These are phyloP conservation scores for Pneumocystis carinii DNA, from an alignment of 1,139 yeast species.

Conservation along the genomic window DNA sequence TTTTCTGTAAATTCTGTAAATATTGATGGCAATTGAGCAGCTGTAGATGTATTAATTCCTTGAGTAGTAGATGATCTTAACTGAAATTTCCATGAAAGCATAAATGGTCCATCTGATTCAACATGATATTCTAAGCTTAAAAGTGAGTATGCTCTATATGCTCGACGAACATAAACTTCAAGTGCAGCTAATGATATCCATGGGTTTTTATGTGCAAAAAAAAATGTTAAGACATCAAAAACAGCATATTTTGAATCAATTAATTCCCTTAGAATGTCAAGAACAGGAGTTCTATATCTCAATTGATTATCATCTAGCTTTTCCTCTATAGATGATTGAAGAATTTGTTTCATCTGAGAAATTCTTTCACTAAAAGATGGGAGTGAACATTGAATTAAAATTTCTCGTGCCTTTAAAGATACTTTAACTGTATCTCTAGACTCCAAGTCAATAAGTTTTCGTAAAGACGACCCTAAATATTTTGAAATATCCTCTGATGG, in stretches of 20 bases:
- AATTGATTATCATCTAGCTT: constrained; percentile 66
- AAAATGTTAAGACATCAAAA: constrained; percentile 86
- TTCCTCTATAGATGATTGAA: constrained; percentile 76
- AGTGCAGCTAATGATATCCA: constrained; percentile 93
- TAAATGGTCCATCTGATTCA: constrained; percentile 39
- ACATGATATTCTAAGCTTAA: constrained; percentile 57
- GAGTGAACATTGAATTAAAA: constrained; percentile 85
- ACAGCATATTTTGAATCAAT: constrained; percentile 93
- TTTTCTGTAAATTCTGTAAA: constrained; percentile 12
- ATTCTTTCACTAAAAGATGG: constrained; percentile 94
- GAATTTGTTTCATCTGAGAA: constrained; percentile 90
- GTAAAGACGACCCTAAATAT: constrained; percentile 55
- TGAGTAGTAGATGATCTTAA: constrained; percentile 55
- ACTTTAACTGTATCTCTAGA: constrained; percentile 85
- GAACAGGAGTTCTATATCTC: constrained; percentile 68
- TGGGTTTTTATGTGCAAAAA: constrained; percentile 67
- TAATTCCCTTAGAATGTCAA: constrained; percentile 69
- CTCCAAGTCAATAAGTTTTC: constrained; percentile 71
- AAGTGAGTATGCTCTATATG: constrained; percentile 88
- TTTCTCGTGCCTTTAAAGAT: constrained; percentile 90
- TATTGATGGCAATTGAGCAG: constrained; percentile 5
- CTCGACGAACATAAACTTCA: constrained; percentile 90
- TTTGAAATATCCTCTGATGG: constrained; percentile 60
- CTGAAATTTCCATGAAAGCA: constrained; percentile 81
- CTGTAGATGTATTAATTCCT: constrained; percentile 26